Conservation (phyloP, 495 filamentous ascomycete species). For the Aspergillus coremiiformis region DNA sequence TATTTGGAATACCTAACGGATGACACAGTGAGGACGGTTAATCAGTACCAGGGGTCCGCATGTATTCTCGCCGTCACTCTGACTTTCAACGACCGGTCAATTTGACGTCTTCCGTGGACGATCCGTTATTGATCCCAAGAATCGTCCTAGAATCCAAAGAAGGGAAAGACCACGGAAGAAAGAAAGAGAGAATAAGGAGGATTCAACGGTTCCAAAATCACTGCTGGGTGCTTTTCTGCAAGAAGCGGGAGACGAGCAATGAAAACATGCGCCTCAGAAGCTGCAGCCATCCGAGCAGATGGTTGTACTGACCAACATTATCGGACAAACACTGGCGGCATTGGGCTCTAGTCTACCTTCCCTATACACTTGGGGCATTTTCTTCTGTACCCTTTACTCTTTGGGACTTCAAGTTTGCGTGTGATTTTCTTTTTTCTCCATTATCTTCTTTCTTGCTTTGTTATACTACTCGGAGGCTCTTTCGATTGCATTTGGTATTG, state of each 20-base stretch:
- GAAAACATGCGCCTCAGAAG: neutral
- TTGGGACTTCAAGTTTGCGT: neutral
- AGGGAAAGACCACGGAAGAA: neutral
- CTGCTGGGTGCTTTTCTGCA: neutral
- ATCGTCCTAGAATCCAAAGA: neutral
- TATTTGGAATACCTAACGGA: neutral
- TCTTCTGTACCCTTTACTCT: slow-evolving; percentile 2
- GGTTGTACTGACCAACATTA: slow-evolving; percentile 21
- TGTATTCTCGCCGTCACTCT: neutral
- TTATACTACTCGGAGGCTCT: neutral
- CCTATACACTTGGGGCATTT: slow-evolving; percentile 2
- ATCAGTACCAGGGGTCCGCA: neutral
- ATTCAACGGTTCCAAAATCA: neutral
- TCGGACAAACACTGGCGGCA: slow-evolving; percentile 20
- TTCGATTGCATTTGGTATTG: neutral
- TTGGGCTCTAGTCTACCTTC: slow-evolving; percentile 2
- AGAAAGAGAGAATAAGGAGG: neutral
- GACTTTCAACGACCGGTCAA: neutral
- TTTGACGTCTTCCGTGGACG: neutral
- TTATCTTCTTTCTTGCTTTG: neutral
- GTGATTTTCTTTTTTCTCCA: neutral
- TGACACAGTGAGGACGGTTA: neutral
- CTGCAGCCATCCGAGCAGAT: slow-evolving; percentile 22
- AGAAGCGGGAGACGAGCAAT: neutral
- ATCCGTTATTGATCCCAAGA: neutral